Evolutionary conservation across 2,329 filamentous ascomycete genomes (phyloP).

Genomic region (Coleophoma cylindrospora): DNA sequence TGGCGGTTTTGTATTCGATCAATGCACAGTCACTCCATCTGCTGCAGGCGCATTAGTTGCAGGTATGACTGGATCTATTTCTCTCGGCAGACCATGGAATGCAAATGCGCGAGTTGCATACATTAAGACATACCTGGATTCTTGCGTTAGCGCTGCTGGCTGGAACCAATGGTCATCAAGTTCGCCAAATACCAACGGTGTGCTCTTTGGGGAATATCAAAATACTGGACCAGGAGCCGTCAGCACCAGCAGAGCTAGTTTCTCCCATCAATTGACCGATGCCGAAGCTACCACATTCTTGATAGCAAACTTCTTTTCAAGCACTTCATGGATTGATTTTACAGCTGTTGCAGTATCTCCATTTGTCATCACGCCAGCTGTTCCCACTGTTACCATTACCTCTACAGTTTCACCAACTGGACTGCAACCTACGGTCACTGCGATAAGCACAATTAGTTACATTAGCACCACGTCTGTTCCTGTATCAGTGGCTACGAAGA

Average conservation of each 20-base stretch:
- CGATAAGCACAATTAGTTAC: constrained; percentile 18
- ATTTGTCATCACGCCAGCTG: constrained; percentile 26
- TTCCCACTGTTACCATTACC: constrained; percentile 4
- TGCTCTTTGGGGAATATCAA: constrained; percentile 43
- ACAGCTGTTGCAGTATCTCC: constrained; percentile 30
- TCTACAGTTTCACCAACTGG: constrained; percentile 10
- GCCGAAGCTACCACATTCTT: constrained; percentile 31
- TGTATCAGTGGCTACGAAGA: constrained; percentile 18
- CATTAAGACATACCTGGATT: constrained; percentile 32
- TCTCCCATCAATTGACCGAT: constrained; percentile 31
- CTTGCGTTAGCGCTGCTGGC: constrained; percentile 42
- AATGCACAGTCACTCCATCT: constrained; percentile 25
- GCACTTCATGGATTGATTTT: constrained; percentile 36
- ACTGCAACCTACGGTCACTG: constrained; percentile 15
- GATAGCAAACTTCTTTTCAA: constrained; percentile 33
- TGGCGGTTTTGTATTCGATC: constrained; percentile 46
- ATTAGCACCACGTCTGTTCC: constrained; percentile 17
- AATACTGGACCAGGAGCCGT: constrained; percentile 43
- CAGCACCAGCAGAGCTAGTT: constrained; percentile 32
- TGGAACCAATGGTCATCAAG: constrained; percentile 41
- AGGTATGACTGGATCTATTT: constrained; percentile 30
- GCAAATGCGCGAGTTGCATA: constrained; percentile 42
- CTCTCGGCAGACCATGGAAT: constrained; percentile 45
- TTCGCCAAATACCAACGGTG: constrained; percentile 36
- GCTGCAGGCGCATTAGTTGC: constrained; percentile 1